A percentile compares a stretch with the other conserved stretches of the same genome.
Evolutionary conservation across 83 land plant genomes (phyloP).

Genomic region (Isoetes engelmannii): DNA sequence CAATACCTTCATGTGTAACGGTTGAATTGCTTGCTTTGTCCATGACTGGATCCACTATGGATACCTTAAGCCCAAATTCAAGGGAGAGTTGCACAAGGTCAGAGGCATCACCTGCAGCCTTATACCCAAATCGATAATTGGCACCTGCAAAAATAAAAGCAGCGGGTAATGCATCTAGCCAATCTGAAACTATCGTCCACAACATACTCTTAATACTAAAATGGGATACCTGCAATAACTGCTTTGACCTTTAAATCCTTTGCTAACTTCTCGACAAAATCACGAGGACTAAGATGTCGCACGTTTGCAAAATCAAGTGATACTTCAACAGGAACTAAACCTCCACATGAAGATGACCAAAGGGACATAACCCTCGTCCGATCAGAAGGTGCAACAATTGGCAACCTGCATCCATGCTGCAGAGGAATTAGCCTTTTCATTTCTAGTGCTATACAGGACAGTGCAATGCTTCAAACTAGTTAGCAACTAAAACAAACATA

Average conservation of each 20-base stretch:
- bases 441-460: background rate
- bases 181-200: too few species aligned
- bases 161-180: background rate
- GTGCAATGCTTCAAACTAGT: background rate
- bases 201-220: background rate
- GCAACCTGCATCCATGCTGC: constrained; percentile 45
- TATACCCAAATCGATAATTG: constrained; percentile 90
- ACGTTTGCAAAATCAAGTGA: constrained; percentile 69
- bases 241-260: constrained; percentile 64
- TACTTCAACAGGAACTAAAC: constrained; percentile 50
- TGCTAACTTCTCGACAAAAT: constrained; percentile 81
- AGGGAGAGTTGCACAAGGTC: constrained; percentile 67
- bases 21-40: constrained; percentile 34
- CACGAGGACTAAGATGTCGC: constrained; percentile 64
- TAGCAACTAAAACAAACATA: background rate
- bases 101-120: constrained; percentile 89
- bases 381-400: constrained; percentile 84
- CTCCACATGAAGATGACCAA: constrained; percentile 66
- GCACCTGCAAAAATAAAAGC: constrained; percentile 46
- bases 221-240: constrained; percentile 73
- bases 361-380: constrained; percentile 68
- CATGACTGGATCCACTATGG: constrained; percentile 74
- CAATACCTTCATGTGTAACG: constrained; percentile 8
- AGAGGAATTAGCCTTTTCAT: background rate
- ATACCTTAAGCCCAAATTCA: constrained; percentile 61